Evolutionary conservation across 108 stramenopile species (phyloP).

Genomic region (Pseudonitzschia pungens): DNA sequence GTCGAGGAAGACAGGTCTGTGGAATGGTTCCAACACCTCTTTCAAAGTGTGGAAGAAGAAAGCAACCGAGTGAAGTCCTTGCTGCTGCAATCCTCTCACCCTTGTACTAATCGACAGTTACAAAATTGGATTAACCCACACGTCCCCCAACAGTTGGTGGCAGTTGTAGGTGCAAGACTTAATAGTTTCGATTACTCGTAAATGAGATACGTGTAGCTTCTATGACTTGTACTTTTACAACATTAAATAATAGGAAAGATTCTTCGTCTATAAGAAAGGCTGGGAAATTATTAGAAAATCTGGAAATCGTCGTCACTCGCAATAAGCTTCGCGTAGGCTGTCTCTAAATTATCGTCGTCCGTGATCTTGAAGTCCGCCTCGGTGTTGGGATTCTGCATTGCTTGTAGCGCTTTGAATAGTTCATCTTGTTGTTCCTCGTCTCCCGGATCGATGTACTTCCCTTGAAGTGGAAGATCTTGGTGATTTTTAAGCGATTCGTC

Average conservation of each 20-base stretch:
- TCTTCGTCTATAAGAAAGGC: neutral
- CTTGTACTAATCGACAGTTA: neutral
- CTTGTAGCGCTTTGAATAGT: slow-evolving; percentile 35
- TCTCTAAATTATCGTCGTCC: slow-evolving; percentile 47
- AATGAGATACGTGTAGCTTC: no score
- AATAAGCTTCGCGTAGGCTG: slow-evolving; percentile 54
- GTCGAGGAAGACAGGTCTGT: neutral
- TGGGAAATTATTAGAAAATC: slow-evolving; percentile 34
- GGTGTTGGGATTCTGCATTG: slow-evolving; percentile 49
- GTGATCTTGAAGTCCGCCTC: slow-evolving; percentile 42
- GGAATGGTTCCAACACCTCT: slow-evolving; percentile 10
- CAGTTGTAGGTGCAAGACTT: neutral
- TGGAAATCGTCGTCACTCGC: slow-evolving; percentile 53
- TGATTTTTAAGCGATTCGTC: slow-evolving; percentile 60
- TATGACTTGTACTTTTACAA: no score
- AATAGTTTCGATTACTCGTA: neutral
- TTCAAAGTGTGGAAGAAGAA: slow-evolving; percentile 6
- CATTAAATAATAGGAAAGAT: neutral
- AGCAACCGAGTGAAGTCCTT: neutral
- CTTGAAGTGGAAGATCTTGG: slow-evolving; percentile 55
- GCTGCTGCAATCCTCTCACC: neutral
- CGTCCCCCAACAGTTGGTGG: neutral
- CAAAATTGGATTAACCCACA: neutral
- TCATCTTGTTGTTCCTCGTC: slow-evolving; percentile 45
- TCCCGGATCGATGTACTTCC: slow-evolving; percentile 54